Evolutionary conservation across 805 yeast species (phyloP).

Genomic region (Nakazawaea wickerhamii): DNA sequence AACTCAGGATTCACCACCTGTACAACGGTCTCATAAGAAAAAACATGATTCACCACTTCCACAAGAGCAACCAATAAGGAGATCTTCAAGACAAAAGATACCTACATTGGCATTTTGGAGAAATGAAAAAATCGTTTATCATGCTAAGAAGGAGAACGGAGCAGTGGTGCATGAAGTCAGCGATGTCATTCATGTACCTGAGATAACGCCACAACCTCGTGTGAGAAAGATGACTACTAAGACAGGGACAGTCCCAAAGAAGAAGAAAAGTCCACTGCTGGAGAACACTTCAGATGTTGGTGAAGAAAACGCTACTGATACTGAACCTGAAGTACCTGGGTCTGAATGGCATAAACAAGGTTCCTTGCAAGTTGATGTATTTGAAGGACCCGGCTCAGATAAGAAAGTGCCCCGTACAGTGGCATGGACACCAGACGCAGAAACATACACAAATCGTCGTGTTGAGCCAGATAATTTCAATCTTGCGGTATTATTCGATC

Average conservation of each 20-base stretch:
- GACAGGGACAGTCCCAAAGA: too few relatives aligned
- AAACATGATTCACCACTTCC: slow-evolving; percentile 2
- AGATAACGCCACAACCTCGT: slow-evolving; percentile 13
- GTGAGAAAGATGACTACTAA: slow-evolving; percentile 3
- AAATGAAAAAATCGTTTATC: slow-evolving; percentile 68
- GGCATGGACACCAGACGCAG: slow-evolving; percentile 62
- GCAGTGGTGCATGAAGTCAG: slow-evolving; percentile 51
- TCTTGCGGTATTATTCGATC: slow-evolving; percentile 60
- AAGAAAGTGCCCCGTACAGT: slow-evolving; percentile 39
- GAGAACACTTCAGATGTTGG: slow-evolving; percentile 14
- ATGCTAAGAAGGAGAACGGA: slow-evolving; percentile 36
- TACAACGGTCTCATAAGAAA: slow-evolving; percentile 1
- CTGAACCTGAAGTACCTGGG: slow-evolving; percentile 30
- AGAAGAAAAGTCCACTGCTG: neutral
- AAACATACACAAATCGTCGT: slow-evolving; percentile 34
- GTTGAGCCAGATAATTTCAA: slow-evolving; percentile 49
- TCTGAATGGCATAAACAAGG: slow-evolving; percentile 48
- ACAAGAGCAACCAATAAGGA: slow-evolving; percentile 36
- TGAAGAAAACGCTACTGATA: slow-evolving; percentile 27
- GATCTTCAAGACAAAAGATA: slow-evolving; percentile 61
- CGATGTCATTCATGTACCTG: slow-evolving; percentile 50
- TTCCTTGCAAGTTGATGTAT: slow-evolving; percentile 40
- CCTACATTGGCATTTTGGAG: slow-evolving; percentile 82
- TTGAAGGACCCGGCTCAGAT: slow-evolving; percentile 44
- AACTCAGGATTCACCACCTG: too few relatives aligned